Base-by-base conservation (phyloP, 768 basidiomycete species). In the Boletales sp. region DNA sequence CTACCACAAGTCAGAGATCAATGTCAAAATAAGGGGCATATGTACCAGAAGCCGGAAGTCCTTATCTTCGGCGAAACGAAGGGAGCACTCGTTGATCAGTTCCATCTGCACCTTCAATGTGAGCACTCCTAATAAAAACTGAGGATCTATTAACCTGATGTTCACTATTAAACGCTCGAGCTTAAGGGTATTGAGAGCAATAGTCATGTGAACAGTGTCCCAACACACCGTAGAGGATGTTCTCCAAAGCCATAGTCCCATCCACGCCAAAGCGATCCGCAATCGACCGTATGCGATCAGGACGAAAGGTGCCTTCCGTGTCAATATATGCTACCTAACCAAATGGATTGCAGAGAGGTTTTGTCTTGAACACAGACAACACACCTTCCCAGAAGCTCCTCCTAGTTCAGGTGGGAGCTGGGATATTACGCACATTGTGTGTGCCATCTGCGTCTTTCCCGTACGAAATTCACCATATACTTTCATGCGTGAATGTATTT, bases 391-490 rank as follows among this genome's bases (percentile, higher is more conserved):
- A 13, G 87, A 79, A 2, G 90, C 94, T 8, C 94, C 94, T 7
- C 93, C 94, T 60, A 94, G 78, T 43, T 95, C 93, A 3, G 82
- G 74, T 27, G 94, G 94, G 40, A 97, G 79, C 63, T 98, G 94
- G 5, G 91, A 70, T 5, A 94, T 74, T 8, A 98, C 90, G 59
- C 90, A 91, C 79, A 97, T 87, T 12, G 94, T 98, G 69, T 97
- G 95, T 21, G 91, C 92, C 43, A 95, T 75, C 64, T 98, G 95
- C 6, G 94, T 97, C 71, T 95, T 94, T 29, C 94, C 94, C 0
- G 95, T 97, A 30, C 94, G 81, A 68, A 89, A 97, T 69, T 98
- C 94, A 40, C 95, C 94, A 61, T 93, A 98, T 2, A 97, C 94
- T 92, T 51, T 14, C 24, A 19, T 8, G 8, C 40, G 43, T 39